Conservation (phyloP, 345 rosid species). For the Psidium friedrichsthalianum region DNA sequence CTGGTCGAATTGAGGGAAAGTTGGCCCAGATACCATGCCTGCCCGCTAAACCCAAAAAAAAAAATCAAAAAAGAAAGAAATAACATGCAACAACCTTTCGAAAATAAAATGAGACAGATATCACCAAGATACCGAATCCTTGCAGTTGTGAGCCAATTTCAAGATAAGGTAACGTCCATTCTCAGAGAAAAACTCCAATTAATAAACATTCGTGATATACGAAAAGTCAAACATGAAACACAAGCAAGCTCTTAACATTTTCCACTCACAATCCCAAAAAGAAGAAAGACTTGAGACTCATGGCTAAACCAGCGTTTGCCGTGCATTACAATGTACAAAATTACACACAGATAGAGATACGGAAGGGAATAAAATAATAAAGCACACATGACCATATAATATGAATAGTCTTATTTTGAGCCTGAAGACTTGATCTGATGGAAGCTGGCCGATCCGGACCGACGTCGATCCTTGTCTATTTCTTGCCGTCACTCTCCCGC, state of each 20-base stretch:
- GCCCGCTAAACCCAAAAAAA: not conserved
- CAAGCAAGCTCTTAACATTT: not conserved
- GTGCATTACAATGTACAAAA: not conserved
- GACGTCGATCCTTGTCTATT: not conserved
- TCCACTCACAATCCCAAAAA: not conserved
- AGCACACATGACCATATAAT: too few species aligned
- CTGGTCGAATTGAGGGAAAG: accelerated
- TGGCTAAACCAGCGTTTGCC: not conserved
- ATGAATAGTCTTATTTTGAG: not conserved
- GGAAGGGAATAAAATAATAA: not conserved
- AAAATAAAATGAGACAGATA: not conserved
- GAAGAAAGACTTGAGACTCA: not conserved
- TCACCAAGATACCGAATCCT: not conserved
- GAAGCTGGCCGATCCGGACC: not conserved
- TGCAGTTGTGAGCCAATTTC: not conserved
- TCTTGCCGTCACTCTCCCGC: not conserved
- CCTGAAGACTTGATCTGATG: not conserved
- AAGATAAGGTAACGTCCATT: not conserved
- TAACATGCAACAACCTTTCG: not conserved
- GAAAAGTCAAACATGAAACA: too few species aligned
- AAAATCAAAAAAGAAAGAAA: not conserved
- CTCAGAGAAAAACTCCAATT: not conserved
- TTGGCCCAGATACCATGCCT: not conserved
- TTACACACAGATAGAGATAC: not conserved
- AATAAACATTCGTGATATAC: not conserved